phyloP scores from a whole-genome alignment of 2,329 filamentous ascomycete species.

The Xylariaceae sp. region DNA sequence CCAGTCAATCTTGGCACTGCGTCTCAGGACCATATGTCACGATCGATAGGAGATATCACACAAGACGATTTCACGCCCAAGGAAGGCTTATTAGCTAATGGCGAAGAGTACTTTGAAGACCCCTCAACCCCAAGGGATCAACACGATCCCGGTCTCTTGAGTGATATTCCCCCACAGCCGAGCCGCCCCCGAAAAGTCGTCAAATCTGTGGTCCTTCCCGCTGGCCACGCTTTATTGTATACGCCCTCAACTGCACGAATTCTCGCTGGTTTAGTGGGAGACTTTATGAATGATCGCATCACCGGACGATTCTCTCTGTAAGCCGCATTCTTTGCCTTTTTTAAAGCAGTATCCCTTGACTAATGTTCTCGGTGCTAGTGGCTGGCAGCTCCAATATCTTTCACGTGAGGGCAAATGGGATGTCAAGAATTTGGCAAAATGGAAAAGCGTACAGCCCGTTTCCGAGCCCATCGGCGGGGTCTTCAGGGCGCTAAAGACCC shows the following conservation, averaged over 20 bases:
- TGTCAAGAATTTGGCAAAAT: constrained; percentile 91
- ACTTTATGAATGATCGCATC: constrained; percentile 70
- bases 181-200: constrained; percentile 50
- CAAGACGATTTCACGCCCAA: constrained; percentile 35
- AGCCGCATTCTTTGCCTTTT: constrained; percentile 5
- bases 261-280: constrained; percentile 73
- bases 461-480: constrained; percentile 70
- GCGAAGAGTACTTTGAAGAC: constrained; percentile 34
- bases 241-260: constrained; percentile 68
- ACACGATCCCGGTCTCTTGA: constrained; percentile 26
- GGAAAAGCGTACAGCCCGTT: constrained; percentile 73
- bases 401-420: constrained; percentile 94
- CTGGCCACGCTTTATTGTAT: constrained; percentile 80
- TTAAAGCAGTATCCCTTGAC: background rate
- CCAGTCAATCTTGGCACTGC: constrained; percentile 38
- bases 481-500: constrained; percentile 88
- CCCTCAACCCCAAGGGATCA: constrained; percentile 46
- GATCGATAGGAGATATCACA: constrained; percentile 35
- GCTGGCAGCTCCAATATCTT: constrained; percentile 87
- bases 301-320: constrained; percentile 68
- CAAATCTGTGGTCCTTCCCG: constrained; percentile 64
- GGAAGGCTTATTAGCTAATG: constrained; percentile 18
- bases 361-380: constrained; percentile 31
- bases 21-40: constrained; percentile 31
- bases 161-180: constrained; percentile 43